Base-by-base conservation (phyloP, 2,329 filamentous ascomycete genomes). In the Diaporthe sp. region DNA sequence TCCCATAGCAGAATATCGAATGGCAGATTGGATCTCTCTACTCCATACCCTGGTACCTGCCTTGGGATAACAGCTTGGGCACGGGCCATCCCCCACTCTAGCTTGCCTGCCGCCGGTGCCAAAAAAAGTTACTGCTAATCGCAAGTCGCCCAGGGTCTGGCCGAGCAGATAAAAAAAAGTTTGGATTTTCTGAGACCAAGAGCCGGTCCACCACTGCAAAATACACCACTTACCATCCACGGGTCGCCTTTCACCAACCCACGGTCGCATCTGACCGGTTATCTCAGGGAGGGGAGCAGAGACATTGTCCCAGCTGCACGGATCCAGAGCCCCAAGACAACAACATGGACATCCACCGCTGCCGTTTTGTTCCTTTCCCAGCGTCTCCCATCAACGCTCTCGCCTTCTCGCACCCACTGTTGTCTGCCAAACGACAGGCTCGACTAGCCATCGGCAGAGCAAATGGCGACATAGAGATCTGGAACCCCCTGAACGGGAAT, bases 401-500 rank as follows among this genome's bases (percentile, higher is more conserved):
- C 82, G 95, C 96, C 79, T 98, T 99, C 84, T 98, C 97, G 8
- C 94, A 98, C 83, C 88, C 94, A 28, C 87, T 81, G 60, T 78
- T 88, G 84, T 31, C 86, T 84, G 68, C 84, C 76, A 86, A 88
- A 76, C 84, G 86, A 78, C 86, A 84, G 83, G 89, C 85, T 80
- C 92, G 95, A 79, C 90, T 98, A 73, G 97, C 97, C 2, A 91
- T 99, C 80, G 97, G 97, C 76, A 93, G 97, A 79, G 94, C 95
- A 75, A 98, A 98, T 83, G 97, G 97, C 80, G 95, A 98, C 82
- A 97, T 99, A 80, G 97, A 99, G 86, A 95, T 99, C 78, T 99
- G 97, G 97, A 98, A 98, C 84, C 95, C 96, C 4, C 86, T 92
- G 72, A 91, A 91, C 78, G 95, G 94, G 22, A 87, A 89, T 77